These are phyloP conservation scores for Aspergillus sp. DNA, from an alignment of 2,329 filamentous ascomycete genomes.

Conservation along the genomic window DNA sequence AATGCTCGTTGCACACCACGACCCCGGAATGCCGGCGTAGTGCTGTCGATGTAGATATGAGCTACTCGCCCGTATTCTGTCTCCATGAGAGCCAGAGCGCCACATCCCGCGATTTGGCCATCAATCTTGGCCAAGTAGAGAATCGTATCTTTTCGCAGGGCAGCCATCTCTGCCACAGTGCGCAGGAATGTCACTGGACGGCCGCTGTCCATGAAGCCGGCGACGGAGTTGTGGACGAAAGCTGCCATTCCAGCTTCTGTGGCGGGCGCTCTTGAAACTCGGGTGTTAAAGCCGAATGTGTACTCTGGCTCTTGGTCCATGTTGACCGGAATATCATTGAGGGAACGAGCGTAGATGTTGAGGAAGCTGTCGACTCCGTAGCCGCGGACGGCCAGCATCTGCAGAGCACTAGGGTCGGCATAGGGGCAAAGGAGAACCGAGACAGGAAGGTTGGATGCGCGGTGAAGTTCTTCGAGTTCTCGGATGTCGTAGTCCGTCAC, in stretches of 20 bases:
- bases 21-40: slow-evolving; percentile 8
- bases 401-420: slow-evolving; percentile 8
- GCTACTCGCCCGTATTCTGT: slow-evolving; percentile 10
- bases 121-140: slow-evolving; percentile 10
- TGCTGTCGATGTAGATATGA: slow-evolving; percentile 15
- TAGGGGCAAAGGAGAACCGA: slow-evolving; percentile 9
- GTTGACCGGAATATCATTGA: slow-evolving; percentile 4
- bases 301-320: slow-evolving; percentile 1
- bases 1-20: slow-evolving; percentile 11
- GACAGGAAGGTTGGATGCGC: slow-evolving; percentile 1
- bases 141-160: slow-evolving; percentile 8
- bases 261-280: slow-evolving; percentile 4
- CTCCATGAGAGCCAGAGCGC: slow-evolving; percentile 10
- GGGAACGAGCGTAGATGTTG: slow-evolving; percentile 8
- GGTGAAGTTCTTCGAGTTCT: slow-evolving; percentile 4
- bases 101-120: slow-evolving; percentile 7
- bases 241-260: slow-evolving; percentile 3
- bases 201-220: slow-evolving; percentile 10
- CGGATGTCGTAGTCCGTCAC: slow-evolving; percentile 8
- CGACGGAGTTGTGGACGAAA: slow-evolving; percentile 11
- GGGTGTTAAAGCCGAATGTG: slow-evolving; percentile 4
- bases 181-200: slow-evolving; percentile 6
- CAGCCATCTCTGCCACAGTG: slow-evolving; percentile 8
- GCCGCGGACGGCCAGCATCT: slow-evolving; percentile 6
- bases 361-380: slow-evolving; percentile 8